Base-by-base conservation (phyloP, 1,284 basidiomycete species). In the Apiotrichum laibachii region DNA sequence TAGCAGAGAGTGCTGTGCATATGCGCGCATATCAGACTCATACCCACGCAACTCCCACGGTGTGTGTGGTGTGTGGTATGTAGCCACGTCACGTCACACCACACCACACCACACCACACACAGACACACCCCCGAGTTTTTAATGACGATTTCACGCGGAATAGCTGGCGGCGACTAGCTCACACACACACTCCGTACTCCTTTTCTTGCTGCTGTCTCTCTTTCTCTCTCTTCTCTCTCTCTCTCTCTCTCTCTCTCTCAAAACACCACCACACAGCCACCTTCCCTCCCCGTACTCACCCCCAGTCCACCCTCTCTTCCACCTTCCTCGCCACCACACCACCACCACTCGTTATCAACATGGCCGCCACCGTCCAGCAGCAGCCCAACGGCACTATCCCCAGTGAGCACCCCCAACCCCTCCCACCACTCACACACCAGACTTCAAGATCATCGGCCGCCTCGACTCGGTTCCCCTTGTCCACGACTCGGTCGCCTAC, bases 401-500 rank as follows among this genome's bases (percentile, higher is more conserved):
- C 37, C 37, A 4, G 11, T 39, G 10, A 39, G 37, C 37, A 39
- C 16, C 10, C 35, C 4, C 26, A 31, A 31, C 26, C 3, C 26
- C 26, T 31, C 3, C 26, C 7, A 3, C 7, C 26, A 15, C 15
- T 35, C 43, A 46, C 15, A n/a, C 35, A 47, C 21, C 58, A 77
- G 77, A 69, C 55, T 73, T 76, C 71, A 70, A 76, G 69, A 77
- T 79, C 59, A 71, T 79, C 50, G 62, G 65, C 31, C 70, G 74
- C 33, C 66, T 79, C 40, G 72, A 75, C 55, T 63, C 67, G 34
- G 71, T 79, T 44, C 77, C 77, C 37, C 67, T 72, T 60, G 67
- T 79, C 44, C 75, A 77, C 61, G 77, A 77, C 66, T 73, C 73
- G 50, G 64, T 77, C 55, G 66, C 71, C 33, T 75, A 75, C 55